These are phyloP conservation scores for Pneumocystis wakefieldiae DNA, from an alignment of 1,139 yeast genomes.

Conservation along the genomic window DNA sequence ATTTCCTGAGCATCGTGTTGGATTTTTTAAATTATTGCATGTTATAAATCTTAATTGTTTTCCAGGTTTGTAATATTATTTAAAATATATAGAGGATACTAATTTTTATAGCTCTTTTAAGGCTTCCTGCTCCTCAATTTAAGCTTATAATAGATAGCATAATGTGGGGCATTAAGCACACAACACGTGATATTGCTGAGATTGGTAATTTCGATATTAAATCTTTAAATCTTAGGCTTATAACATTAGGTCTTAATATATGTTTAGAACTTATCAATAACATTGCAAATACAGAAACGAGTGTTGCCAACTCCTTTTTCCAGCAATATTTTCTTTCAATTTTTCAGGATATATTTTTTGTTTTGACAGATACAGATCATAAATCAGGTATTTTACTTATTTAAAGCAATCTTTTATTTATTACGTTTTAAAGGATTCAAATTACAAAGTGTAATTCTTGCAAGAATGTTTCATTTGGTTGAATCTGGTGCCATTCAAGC, in stretches of 20 bases:
- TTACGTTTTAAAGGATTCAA: constrained; percentile 38
- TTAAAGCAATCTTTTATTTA: background rate
- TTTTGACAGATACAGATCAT: constrained; percentile 92
- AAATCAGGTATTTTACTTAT: constrained; percentile 41
- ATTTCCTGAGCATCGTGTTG: constrained; percentile 95
- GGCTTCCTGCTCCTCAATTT: constrained; percentile 84
- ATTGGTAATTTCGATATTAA: constrained; percentile 10
- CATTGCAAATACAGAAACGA: constrained; percentile 54
- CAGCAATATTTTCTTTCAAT: constrained; percentile 79
- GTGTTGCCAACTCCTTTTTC: constrained; percentile 75
- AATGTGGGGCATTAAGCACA: constrained; percentile 95
- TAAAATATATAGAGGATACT: background rate
- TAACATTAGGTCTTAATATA: constrained; percentile 34
- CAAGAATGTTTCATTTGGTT: constrained; percentile 71
- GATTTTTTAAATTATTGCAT: constrained; percentile 75
- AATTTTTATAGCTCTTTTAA: constrained; percentile 42
- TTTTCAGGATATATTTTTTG: constrained; percentile 80
- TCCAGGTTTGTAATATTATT: constrained; percentile 22
- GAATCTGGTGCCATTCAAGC: constrained; percentile 57
- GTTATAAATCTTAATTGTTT: constrained; percentile 78
- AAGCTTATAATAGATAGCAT: constrained; percentile 84
- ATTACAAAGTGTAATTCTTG: constrained; percentile 69
- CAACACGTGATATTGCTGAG: constrained; percentile 39
- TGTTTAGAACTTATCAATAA: constrained; percentile 71
- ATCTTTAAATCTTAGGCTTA: constrained; percentile 82